Evolutionary conservation across 257 asterid genomes (phyloP).

Genomic region (Solanum microdontum): DNA sequence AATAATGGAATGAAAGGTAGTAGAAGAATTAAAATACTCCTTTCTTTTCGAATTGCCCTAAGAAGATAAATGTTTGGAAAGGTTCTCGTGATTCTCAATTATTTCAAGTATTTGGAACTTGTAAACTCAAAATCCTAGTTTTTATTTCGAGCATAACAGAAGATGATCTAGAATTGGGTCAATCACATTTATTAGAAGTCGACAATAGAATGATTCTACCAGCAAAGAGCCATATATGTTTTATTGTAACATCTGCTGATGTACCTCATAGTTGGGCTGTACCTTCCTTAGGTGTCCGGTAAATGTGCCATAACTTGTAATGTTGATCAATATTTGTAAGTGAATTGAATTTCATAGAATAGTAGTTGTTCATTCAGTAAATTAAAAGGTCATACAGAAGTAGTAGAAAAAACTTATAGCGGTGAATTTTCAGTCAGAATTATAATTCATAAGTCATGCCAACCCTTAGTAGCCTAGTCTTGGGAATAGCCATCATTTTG

Average conservation of each 20-base stretch:
- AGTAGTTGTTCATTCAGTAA: background rate
- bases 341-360: background rate
- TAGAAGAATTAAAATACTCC: background rate
- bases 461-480: slow-evolving; percentile 46
- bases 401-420: background rate
- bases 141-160: background rate
- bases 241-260: too few relatives aligned
- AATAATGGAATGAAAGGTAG: background rate
- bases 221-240: too few relatives aligned
- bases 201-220: too few relatives aligned
- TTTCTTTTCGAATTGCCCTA: too few relatives aligned
- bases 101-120: background rate
- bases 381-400: background rate
- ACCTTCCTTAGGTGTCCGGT: too few relatives aligned
- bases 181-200: too few relatives aligned
- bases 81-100: background rate
- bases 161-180: too few relatives aligned
- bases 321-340: background rate
- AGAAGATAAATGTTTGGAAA: too few relatives aligned
- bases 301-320: background rate
- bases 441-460: slow-evolving; percentile 65
- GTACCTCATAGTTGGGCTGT: too few relatives aligned
- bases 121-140: background rate
- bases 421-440: background rate
- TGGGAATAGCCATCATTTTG: slow-evolving; percentile 45